phyloP scores from a whole-genome alignment of 75 land plant species.

The Pinus tabuliformis region DNA sequence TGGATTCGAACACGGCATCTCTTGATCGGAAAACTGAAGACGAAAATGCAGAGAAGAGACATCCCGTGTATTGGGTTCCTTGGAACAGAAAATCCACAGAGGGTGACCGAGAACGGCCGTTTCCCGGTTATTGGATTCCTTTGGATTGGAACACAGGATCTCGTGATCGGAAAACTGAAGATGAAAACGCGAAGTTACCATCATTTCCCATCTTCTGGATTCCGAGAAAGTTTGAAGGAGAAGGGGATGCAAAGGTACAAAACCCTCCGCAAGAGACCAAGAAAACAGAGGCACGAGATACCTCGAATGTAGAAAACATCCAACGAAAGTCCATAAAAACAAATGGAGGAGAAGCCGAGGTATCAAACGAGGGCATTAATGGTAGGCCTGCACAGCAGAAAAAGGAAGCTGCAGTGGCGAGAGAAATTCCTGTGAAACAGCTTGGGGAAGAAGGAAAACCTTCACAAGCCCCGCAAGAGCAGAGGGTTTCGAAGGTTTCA shows the following conservation, averaged over 20 bases:
- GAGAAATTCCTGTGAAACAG: neutral
- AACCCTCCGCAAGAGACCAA: slow-evolving; percentile 6
- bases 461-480: neutral
- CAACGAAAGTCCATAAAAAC: neutral
- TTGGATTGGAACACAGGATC: neutral
- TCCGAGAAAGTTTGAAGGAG: slow-evolving; percentile 2
- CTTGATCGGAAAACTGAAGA: slow-evolving; percentile 5
- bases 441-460: neutral
- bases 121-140: neutral
- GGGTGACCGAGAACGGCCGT: too few species aligned
- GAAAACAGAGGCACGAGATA: neutral
- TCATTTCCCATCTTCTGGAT: slow-evolving; percentile 45
- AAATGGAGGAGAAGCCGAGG: slow-evolving; percentile 1
- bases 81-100: slow-evolving; percentile 11
- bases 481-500: neutral
- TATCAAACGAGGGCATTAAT: neutral
- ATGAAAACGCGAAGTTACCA: slow-evolving; percentile 3
- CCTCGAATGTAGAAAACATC: neutral
- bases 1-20: neutral
- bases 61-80: slow-evolving; percentile 14
- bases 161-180: neutral
- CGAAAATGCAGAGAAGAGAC: neutral
- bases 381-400: neutral
- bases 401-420: neutral
- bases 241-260: neutral